These are phyloP conservation scores for Boletus coccyginus DNA, from an alignment of 768 basidiomycete species.

Conservation along the genomic window DNA sequence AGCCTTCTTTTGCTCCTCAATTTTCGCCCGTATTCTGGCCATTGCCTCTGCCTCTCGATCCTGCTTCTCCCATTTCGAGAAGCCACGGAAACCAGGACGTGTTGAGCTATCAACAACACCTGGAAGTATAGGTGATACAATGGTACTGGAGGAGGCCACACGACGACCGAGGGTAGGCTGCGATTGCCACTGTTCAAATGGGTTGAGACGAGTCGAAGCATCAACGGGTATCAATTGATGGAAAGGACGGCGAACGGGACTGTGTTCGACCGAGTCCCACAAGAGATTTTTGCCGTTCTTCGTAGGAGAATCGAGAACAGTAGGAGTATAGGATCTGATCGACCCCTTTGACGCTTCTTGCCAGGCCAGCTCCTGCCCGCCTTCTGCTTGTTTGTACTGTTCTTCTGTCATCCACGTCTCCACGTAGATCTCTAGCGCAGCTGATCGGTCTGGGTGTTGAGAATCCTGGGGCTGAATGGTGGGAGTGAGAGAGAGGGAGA, in stretches of 20 bases:
- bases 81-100: slow-evolving; percentile 41
- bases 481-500: slow-evolving; percentile 5
- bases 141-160: slow-evolving; percentile 36
- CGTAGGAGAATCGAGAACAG: slow-evolving; percentile 36
- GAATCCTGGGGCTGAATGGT: slow-evolving; percentile 68
- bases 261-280: slow-evolving; percentile 59
- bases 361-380: slow-evolving; percentile 61
- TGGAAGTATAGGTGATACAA: slow-evolving; percentile 24
- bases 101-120: slow-evolving; percentile 58
- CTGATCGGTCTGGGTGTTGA: slow-evolving; percentile 69
- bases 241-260: slow-evolving; percentile 40
- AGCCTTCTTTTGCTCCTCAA: slow-evolving; percentile 43
- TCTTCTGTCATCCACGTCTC: slow-evolving; percentile 79
- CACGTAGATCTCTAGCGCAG: slow-evolving; percentile 68
- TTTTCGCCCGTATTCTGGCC: slow-evolving; percentile 60
- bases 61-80: slow-evolving; percentile 86
- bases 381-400: slow-evolving; percentile 64
- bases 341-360: slow-evolving; percentile 52
- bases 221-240: slow-evolving; percentile 48
- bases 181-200: slow-evolving; percentile 39
- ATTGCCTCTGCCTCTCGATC: slow-evolving; percentile 80
- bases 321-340: slow-evolving; percentile 43
- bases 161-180: slow-evolving; percentile 43
- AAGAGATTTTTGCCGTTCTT: slow-evolving; percentile 64
- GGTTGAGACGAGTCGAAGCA: slow-evolving; percentile 46